Conservation (phyloP, 1,284 basidiomycete genomes). For the Schizophyllum commune region DNA sequence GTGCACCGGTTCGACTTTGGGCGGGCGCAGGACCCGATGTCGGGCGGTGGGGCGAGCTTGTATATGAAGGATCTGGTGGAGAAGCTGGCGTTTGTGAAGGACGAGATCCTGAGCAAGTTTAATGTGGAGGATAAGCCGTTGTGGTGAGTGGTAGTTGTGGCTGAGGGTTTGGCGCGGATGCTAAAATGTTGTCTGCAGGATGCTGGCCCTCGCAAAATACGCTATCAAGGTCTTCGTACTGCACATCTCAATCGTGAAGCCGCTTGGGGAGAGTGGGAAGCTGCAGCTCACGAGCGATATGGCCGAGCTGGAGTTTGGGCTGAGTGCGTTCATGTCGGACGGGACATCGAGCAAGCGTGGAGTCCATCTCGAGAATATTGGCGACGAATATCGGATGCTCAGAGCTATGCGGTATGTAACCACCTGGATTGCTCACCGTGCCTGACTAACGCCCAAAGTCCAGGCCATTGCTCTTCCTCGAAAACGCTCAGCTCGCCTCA, state of each 20-base stretch:
- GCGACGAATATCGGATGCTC: slow-evolving; percentile 74
- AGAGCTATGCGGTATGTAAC: slow-evolving; percentile 68
- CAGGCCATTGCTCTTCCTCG: slow-evolving; percentile 83
- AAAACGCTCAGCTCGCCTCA: slow-evolving; percentile 60
- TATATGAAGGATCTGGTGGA: slow-evolving; percentile 90
- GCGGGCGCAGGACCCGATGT: slow-evolving; percentile 54
- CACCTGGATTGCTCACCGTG: neutral
- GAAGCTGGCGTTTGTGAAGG: slow-evolving; percentile 74
- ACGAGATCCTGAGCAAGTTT: slow-evolving; percentile 67
- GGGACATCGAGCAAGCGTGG: slow-evolving; percentile 50
- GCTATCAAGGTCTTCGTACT: slow-evolving; percentile 81
- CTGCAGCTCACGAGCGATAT: slow-evolving; percentile 91
- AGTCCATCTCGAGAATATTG: slow-evolving; percentile 60
- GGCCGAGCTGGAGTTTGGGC: slow-evolving; percentile 89
- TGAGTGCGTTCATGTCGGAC: slow-evolving; percentile 70
- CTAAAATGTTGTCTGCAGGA: slow-evolving; percentile 36
- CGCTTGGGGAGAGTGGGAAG: slow-evolving; percentile 84
- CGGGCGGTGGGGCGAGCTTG: slow-evolving; percentile 61
- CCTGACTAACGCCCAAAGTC: slow-evolving; percentile 1
- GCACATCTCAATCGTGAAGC: slow-evolving; percentile 83
- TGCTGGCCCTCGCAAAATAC: slow-evolving; percentile 59
- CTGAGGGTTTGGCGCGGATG: slow-evolving; percentile 7
- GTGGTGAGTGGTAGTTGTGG: slow-evolving; percentile 53
- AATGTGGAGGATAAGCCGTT: slow-evolving; percentile 58
- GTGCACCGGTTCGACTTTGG: slow-evolving; percentile 81